Percentiles rank a stretch among this genome's conserved stretches.
phyloP scores from a whole-genome alignment of 1,284 basidiomycete species.

The Psilocybe mexicana region DNA sequence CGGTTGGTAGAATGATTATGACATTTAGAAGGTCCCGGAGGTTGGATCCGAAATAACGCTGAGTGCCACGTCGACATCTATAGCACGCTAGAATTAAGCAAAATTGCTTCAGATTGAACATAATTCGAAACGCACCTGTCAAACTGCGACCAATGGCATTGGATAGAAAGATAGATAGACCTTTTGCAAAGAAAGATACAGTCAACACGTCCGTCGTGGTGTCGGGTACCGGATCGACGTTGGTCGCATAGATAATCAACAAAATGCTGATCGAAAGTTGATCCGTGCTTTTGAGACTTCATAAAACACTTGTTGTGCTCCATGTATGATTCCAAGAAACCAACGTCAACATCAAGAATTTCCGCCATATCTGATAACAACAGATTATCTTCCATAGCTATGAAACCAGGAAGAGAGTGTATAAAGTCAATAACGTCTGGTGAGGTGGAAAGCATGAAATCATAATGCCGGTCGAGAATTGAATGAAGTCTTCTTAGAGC shows the following conservation, averaged over 20 bases:
- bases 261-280: background rate
- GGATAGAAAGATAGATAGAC: background rate
- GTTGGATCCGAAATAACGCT: background rate
- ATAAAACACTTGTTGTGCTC: background rate
- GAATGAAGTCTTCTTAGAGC: background rate
- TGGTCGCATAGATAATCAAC: background rate
- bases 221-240: background rate
- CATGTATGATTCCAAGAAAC: background rate
- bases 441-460: background rate
- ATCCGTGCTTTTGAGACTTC: background rate
- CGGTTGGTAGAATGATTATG: background rate
- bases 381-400: background rate
- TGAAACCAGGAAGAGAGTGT: background rate
- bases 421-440: background rate
- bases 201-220: background rate
- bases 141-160: background rate
- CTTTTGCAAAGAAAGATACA: background rate
- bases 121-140: background rate
- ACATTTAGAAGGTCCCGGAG: background rate
- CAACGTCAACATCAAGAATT: background rate
- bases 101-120: background rate
- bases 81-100: background rate
- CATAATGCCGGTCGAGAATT: background rate
- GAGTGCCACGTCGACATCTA: background rate
- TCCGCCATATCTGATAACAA: background rate